These are phyloP conservation scores for Pseudozyma pruni DNA, from an alignment of 1,284 basidiomycete species.

Conservation along the genomic window DNA sequence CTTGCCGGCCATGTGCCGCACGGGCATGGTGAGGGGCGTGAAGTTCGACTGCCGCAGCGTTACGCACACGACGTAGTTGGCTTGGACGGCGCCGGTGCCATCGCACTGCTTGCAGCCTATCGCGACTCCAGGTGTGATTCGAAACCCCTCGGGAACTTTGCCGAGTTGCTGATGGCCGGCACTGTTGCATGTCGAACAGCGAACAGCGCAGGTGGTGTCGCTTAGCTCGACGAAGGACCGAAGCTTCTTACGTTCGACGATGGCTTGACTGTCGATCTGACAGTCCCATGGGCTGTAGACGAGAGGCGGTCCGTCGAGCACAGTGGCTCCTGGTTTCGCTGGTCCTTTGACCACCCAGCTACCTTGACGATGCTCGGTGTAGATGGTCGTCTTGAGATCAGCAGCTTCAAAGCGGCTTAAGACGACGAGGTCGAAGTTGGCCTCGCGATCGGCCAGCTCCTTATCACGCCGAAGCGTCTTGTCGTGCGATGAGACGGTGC, in stretches of 20 bases:
- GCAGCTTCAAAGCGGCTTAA: slow-evolving; percentile 41
- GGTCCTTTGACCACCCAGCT: slow-evolving; percentile 42
- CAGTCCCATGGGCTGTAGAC: slow-evolving; percentile 46
- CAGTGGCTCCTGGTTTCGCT: slow-evolving; percentile 5
- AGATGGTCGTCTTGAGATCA: slow-evolving; percentile 40
- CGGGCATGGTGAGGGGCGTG: slow-evolving; percentile 35
- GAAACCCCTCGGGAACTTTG: neutral
- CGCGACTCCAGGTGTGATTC: neutral
- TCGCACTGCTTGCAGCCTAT: slow-evolving; percentile 21
- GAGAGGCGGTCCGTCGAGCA: slow-evolving; percentile 31
- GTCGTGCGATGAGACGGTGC: slow-evolving; percentile 18
- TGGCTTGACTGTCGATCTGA: slow-evolving; percentile 38
- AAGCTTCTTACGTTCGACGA: slow-evolving; percentile 48
- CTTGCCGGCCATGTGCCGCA: slow-evolving; percentile 23
- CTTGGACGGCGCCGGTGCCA: slow-evolving; percentile 21
- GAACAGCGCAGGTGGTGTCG: slow-evolving; percentile 34
- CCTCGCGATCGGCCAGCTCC: slow-evolving; percentile 35
- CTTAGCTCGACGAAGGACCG: slow-evolving; percentile 47
- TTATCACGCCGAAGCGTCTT: slow-evolving; percentile 36
- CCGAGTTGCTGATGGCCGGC: slow-evolving; percentile 8
- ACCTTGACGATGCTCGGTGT: slow-evolving; percentile 42
- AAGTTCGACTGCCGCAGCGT: slow-evolving; percentile 40
- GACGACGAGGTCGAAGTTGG: slow-evolving; percentile 38
- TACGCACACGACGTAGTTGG: slow-evolving; percentile 45
- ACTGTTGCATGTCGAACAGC: slow-evolving; percentile 24